Conservation (phyloP, 768 basidiomycete genomes). For the Porpolomopsis calyptriformis region DNA sequence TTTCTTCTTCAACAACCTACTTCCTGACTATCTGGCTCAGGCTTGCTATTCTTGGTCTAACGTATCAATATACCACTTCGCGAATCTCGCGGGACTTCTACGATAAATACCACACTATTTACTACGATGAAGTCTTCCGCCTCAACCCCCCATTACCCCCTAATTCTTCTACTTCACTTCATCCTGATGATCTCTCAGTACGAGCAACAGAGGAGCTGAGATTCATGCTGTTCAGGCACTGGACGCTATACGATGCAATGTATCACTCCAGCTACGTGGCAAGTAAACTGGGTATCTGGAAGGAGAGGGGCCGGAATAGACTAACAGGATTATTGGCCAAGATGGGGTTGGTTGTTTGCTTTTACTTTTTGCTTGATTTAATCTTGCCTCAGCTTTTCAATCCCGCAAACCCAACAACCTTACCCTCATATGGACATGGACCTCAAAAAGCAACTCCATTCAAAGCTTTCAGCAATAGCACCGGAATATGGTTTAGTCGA, state of each 20-base stretch:
- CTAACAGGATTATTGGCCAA: slow-evolving; percentile 89
- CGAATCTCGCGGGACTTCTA: slow-evolving; percentile 83
- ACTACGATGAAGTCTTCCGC: slow-evolving; percentile 85
- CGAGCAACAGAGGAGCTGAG: slow-evolving; percentile 81
- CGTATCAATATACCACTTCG: slow-evolving; percentile 82
- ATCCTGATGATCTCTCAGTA: slow-evolving; percentile 78
- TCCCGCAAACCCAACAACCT: slow-evolving; percentile 87
- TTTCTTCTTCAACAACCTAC: background rate
- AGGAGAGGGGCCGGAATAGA: slow-evolving; percentile 81
- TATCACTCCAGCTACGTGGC: slow-evolving; percentile 95
- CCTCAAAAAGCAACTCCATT: slow-evolving; percentile 68
- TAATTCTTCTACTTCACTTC: slow-evolving; percentile 40
- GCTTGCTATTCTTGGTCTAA: slow-evolving; percentile 54
- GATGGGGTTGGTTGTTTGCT: slow-evolving; percentile 69
- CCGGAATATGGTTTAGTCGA: slow-evolving; percentile 94
- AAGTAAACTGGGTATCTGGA: slow-evolving; percentile 92
- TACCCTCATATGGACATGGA: slow-evolving; percentile 96
- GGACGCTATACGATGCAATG: slow-evolving; percentile 98
- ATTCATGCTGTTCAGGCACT: slow-evolving; percentile 92
- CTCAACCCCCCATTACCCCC: slow-evolving; percentile 52
- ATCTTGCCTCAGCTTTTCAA: slow-evolving; percentile 62
- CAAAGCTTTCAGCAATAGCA: slow-evolving; percentile 79
- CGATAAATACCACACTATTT: slow-evolving; percentile 69
- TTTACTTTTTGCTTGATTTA: background rate
- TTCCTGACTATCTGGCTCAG: slow-evolving; percentile 6